Base-by-base conservation (phyloP, 2,329 filamentous ascomycete species). In the Thielaviopsis punctulata region DNA sequence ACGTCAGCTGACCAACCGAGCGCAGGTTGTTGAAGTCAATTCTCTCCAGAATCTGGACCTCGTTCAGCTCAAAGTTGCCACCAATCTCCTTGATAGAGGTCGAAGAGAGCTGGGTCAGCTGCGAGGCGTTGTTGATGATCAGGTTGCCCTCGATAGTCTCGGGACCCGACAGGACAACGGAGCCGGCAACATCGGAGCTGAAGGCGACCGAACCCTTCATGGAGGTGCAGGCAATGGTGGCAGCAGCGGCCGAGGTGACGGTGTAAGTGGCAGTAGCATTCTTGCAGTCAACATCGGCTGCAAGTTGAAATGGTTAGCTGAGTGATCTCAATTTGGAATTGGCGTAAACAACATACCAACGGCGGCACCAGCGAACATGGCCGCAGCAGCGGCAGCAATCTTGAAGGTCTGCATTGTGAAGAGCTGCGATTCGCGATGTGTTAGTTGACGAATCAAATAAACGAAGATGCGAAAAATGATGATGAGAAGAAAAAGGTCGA, bases 1-100 rank as follows among this genome's bases (percentile, higher is more conserved):
- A 89, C 59, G 75, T 67, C 65, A 96, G 82, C 54, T 69, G 68
- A 58, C 77, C 75, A 57, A 93, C 80, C 30, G 69, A 68, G 56
- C 67, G 73, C 54, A 98, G 79, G 23, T 69, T 62, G 54, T 73
- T 69, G 69, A 95, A 81, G 59, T 67, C 71, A 55, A 96, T 71
- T 52, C 70, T 75, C 60, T 75, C 78, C 52, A 98, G 73, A 33
- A 77, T 69, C 56, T 81, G 85, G 53, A 87, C 71, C 58, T 78
- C 78, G 59, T 75, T 69, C 57, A 96, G 70, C 55, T 69, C 66
- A 72, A 95, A 88, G n/a, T 65, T 67, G 48, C 83, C 80, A 47
- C 73, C 75, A 62, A 98, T 84, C 49, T 69, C 69, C 58, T 68
- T 63, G 57, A 96, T 73, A 52, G 73, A 71, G 56, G 68, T 65